These are phyloP conservation scores for Neurospora sp. DNA, from an alignment of 495 filamentous ascomycete species.

Conservation along the genomic window DNA sequence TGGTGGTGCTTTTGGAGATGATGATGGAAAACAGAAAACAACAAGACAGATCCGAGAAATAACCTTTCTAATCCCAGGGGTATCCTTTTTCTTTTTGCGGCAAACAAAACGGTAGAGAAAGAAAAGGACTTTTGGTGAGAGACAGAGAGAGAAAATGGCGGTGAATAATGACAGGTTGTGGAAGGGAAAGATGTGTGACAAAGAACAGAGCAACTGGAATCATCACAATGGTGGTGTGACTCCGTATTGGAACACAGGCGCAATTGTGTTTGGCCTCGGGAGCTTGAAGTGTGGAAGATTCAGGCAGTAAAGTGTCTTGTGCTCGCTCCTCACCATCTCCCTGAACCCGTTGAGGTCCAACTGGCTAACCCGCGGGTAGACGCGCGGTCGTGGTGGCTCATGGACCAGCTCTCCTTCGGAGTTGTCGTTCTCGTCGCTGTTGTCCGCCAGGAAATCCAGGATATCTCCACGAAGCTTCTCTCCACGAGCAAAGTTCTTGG, in stretches of 20 bases:
- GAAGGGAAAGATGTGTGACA: background rate
- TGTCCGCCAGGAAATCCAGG: background rate
- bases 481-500: background rate
- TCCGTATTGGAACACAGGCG: background rate
- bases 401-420: conserved; percentile 2
- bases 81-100: background rate
- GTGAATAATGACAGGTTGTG: background rate
- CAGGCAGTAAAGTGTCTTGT: background rate
- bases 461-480: conserved; percentile 2
- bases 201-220: background rate
- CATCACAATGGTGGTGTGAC: background rate
- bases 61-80: background rate
- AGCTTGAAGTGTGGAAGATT: background rate
- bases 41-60: background rate
- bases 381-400: conserved; percentile 1
- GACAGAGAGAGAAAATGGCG: background rate
- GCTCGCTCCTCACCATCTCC: background rate
- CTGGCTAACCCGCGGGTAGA: conserved; percentile 7
- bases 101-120: background rate
- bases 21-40: background rate
- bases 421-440: background rate
- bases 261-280: background rate
- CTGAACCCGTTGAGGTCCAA: conserved; percentile 2
- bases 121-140: background rate
- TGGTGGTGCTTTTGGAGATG: background rate